Base-by-base conservation (phyloP, 2,329 filamentous ascomycete genomes). In the Penicillium sp. region DNA sequence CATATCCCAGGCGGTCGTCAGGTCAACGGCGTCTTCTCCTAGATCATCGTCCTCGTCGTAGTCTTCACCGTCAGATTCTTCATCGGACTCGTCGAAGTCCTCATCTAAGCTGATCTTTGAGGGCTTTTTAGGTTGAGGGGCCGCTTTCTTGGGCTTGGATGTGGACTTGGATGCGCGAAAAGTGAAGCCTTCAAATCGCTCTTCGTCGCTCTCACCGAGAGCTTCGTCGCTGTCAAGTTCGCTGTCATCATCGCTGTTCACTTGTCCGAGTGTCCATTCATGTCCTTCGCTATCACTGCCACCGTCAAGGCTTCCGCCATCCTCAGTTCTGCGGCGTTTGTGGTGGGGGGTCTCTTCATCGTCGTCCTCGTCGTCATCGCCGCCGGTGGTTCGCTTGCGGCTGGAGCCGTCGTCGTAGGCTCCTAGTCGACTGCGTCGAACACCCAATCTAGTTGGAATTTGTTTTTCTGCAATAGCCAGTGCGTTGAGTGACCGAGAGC, bases 281-380 rank as follows among this genome's bases (percentile, higher is more conserved):
- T 95, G 88, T 18, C 89, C 90, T 53, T 91, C 88, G 53, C 86
- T 89, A 64, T 95, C 91, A 59, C 86, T 91, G 9, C 88, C 88
- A 55, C 85, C 83, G 50, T 91, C 87, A 13, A 82, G 76, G 55
- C 79, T 78, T 25, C 75, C 68, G 39, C 68, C 69, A 25, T 69
- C 70, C 19, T 63, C 63, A 14, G 64, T 71, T 46, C 64, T 63
- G 47, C 68, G 68, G 36, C 72, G 72, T 79, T 61, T 82, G 76
- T 56, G 65, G 46, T 65, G 64, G 11, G 64, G 67, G n/a, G 50
- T 62, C 34, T 64, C 60, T 25, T 62, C 63, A 8, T 76, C 72
- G 3, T 76, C 74, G 35, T 66, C 60, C 22, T 63, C 63, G 10
- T 75, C 73, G 2, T 76, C 74, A 5, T 71, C 68, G 27, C 73